Percentiles rank a stretch among this genome's conserved stretches.
Evolutionary conservation across 306 rosid genomes (phyloP).

Genomic region (Herpetospermum pedunculosum): DNA sequence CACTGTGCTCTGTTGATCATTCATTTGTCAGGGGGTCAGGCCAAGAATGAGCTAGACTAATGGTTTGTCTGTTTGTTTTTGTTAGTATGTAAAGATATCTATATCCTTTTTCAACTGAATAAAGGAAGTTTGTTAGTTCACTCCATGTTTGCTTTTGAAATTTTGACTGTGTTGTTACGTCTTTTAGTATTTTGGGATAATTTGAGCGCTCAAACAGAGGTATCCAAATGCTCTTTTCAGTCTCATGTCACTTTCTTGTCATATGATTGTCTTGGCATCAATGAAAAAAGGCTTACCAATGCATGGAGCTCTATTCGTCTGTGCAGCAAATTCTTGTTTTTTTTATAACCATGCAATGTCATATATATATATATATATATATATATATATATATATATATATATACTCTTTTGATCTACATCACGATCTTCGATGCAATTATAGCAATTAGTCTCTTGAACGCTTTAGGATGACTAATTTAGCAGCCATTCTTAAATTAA

Average conservation of each 20-base stretch:
- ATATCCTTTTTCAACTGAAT: background rate
- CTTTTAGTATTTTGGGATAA: constrained; percentile 4
- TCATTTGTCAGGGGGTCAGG: background rate
- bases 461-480: background rate
- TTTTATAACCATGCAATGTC: background rate
- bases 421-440: background rate
- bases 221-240: constrained; percentile 2
- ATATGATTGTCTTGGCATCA: background rate
- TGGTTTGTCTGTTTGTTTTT: constrained; percentile 9
- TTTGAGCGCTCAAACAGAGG: constrained; percentile 2
- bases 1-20: background rate
- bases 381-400: too few relatives aligned
- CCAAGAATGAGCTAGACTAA: background rate
- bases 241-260: constrained; percentile 10
- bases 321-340: background rate
- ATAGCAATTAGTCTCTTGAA: background rate
- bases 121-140: background rate
- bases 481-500: background rate
- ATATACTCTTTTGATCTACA: background rate
- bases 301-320: background rate
- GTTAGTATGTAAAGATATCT: background rate
- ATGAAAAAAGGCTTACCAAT: background rate
- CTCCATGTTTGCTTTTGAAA: background rate
- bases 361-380: too few relatives aligned
- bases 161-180: constrained; percentile 1